A percentile compares a stretch with the other conserved stretches of the same genome.
These are phyloP conservation scores for Dianthus caryophyllus DNA, from an alignment of 148 eudicot species.

Conservation along the genomic window DNA sequence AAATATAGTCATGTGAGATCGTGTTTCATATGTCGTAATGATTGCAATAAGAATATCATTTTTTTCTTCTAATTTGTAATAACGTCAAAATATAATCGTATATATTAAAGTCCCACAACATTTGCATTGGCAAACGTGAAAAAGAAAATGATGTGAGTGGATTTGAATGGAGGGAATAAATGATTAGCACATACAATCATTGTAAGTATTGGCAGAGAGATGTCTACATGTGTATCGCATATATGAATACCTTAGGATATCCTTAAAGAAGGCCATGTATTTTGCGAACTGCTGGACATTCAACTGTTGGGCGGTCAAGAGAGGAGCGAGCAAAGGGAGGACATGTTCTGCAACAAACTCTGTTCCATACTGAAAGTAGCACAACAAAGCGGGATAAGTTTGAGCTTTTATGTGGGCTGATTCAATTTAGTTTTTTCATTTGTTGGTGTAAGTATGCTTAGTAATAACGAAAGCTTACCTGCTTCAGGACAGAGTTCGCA, in stretches of 20 bases:
- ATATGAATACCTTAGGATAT: conserved; percentile 58
- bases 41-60: too few species aligned
- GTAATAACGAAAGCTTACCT: conserved; percentile 39
- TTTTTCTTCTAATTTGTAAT: too few species aligned
- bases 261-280: conserved; percentile 90
- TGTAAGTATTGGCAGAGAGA: neutral
- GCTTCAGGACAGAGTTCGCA: conserved; percentile 76
- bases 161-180: too few species aligned
- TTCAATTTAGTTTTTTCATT: neutral
- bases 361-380: conserved; percentile 57
- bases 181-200: neutral
- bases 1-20: too few species aligned
- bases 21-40: too few species aligned
- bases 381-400: conserved; percentile 18
- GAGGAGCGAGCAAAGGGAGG: conserved; percentile 77
- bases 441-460: neutral
- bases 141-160: neutral
- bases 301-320: conserved; percentile 76
- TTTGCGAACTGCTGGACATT: conserved; percentile 98
- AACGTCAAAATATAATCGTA: too few species aligned
- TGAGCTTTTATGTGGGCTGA: neutral
- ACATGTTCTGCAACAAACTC: conserved; percentile 89
- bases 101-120: too few species aligned
- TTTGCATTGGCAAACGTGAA: conserved; percentile 5
- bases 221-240: neutral